These are phyloP conservation scores for Tetrapisispora pingtungensis DNA, from an alignment of 805 yeast species.

Conservation along the genomic window DNA sequence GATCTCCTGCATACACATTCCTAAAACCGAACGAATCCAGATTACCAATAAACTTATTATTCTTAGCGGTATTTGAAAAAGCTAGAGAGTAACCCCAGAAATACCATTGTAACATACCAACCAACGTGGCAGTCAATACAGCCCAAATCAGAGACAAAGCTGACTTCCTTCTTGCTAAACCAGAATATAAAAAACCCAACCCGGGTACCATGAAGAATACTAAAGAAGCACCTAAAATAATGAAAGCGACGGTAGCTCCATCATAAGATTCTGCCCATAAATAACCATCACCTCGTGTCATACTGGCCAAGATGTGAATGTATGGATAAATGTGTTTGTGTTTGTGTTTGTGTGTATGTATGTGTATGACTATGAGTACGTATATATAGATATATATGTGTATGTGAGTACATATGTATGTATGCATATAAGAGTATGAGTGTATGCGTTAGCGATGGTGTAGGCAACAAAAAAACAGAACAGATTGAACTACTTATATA, in stretches of 20 bases:
- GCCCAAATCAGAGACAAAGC: slow-evolving; percentile 82
- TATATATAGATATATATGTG: not conserved
- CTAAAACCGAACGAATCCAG: slow-evolving; percentile 73
- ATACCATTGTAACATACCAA: slow-evolving; percentile 85
- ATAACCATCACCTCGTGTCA: slow-evolving; percentile 8
- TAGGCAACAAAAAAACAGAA: no score
- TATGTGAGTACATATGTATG: not conserved
- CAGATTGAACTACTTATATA: no score
- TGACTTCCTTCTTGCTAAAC: slow-evolving; percentile 81
- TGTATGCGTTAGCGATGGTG: no score
- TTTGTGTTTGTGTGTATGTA: not conserved
- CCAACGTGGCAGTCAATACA: slow-evolving; percentile 59
- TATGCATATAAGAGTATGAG: no score
- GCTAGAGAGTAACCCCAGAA: slow-evolving; percentile 98
- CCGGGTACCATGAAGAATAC: slow-evolving; percentile 94
- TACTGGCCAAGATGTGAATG: not conserved
- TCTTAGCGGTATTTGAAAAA: slow-evolving; percentile 58
- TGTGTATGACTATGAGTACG: not conserved
- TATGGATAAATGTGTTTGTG: no score
- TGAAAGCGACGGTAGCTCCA: slow-evolving; percentile 39
- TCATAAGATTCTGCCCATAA: slow-evolving; percentile 33
- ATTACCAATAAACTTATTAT: slow-evolving; percentile 82
- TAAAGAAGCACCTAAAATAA: slow-evolving; percentile 53
- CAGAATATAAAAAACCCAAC: slow-evolving; percentile 83
- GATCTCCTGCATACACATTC: slow-evolving; percentile 41